phyloP scores from a whole-genome alignment of 768 basidiomycete species.

The Pleurotus djamor region DNA sequence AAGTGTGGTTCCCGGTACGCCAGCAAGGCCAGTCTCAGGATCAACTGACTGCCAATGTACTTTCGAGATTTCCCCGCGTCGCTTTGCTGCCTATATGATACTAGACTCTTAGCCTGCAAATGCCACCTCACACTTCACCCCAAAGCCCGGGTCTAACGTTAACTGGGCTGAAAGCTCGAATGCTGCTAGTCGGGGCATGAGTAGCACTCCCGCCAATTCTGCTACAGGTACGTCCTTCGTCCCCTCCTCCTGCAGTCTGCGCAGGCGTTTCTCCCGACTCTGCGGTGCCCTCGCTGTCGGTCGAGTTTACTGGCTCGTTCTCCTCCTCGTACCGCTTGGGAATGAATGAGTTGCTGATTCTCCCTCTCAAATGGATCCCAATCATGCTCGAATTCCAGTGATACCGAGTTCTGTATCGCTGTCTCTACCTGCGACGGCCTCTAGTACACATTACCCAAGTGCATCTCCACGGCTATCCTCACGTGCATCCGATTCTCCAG shows the following conservation, averaged over 20 bases:
- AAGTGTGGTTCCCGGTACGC: not conserved
- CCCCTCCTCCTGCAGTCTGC: not conserved
- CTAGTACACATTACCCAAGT: not conserved
- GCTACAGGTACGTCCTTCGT: conserved; percentile 5
- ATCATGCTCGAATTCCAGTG: not conserved
- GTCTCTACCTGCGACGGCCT: conserved; percentile 1
- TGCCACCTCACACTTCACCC: conserved; percentile 1
- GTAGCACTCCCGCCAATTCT: conserved; percentile 5
- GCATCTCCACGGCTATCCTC: not conserved
- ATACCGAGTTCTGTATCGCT: conserved; percentile 3
- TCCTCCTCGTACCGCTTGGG: not conserved
- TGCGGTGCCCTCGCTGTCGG: not conserved
- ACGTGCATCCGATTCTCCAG: not conserved
- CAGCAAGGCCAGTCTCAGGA: conserved; percentile 4
- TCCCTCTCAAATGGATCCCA: too few relatives aligned
- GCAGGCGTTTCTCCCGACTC: conserved; percentile 1
- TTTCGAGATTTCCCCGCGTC: conserved; percentile 5
- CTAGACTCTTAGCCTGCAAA: not conserved
- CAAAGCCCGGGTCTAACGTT: not conserved
- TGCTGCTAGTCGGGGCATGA: conserved; percentile 3
- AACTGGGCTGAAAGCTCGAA: not conserved
- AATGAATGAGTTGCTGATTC: too few relatives aligned
- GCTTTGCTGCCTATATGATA: conserved; percentile 5
- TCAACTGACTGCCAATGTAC: conserved; percentile 6
- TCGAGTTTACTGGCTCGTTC: not conserved